A percentile compares a stretch with the other conserved stretches of the same genome.
Conservation (phyloP, 192 early-diverging fungal genomes). For the Coemansia nantahalensis region DNA sequence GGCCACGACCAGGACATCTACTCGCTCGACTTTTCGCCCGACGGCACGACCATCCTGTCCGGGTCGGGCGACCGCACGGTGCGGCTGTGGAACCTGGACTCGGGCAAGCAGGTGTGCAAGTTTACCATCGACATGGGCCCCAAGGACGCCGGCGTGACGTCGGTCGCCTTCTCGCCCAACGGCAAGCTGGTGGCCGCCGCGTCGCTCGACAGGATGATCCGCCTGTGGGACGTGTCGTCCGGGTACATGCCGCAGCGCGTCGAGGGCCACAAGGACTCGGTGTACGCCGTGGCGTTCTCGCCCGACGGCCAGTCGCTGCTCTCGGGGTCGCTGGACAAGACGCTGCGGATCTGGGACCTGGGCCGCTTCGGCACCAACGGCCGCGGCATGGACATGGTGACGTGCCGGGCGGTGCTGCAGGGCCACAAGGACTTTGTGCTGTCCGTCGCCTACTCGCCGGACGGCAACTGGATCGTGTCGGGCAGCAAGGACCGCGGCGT, state of each 20-base stretch:
- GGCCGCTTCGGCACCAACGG: constrained; percentile 36
- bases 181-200: constrained; percentile 82
- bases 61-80: constrained; percentile 84
- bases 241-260: constrained; percentile 74
- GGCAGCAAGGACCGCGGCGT: constrained; percentile 92
- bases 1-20: constrained; percentile 99
- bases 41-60: constrained; percentile 85
- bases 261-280: constrained; percentile 93
- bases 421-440: constrained; percentile 97
- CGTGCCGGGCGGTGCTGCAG: constrained; percentile 36
- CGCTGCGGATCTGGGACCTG: constrained; percentile 91
- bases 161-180: constrained; percentile 91
- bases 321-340: constrained; percentile 89
- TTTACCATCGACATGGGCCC: constrained; percentile 73
- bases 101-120: constrained; percentile 67
- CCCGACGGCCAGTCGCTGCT: constrained; percentile 90
- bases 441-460: constrained; percentile 82
- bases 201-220: constrained; percentile 89
- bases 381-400: constrained; percentile 28
- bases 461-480: constrained; percentile 87
- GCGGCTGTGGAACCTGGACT: constrained; percentile 84
- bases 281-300: constrained; percentile 93
- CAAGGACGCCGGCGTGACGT: constrained; percentile 93
- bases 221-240: constrained; percentile 85
- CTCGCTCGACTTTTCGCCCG: constrained; percentile 88